Base-by-base conservation (phyloP, 192 early-diverging fungal genomes). In the Mortierella antarctica region DNA sequence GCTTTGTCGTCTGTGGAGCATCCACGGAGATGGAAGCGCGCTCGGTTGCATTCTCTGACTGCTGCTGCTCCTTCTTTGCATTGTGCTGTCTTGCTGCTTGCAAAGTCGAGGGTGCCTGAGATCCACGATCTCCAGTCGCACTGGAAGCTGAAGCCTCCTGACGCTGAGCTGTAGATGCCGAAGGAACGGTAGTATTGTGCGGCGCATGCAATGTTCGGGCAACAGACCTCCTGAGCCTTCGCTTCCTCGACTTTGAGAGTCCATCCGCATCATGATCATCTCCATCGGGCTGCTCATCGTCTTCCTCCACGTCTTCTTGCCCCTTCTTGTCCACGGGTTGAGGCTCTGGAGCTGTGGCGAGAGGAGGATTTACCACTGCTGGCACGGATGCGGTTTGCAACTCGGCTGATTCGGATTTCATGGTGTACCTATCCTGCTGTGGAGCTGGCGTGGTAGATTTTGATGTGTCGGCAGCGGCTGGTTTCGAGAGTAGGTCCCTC, bases 161-260 rank as follows among this genome's bases (percentile, higher is more conserved):
- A 31, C 31, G 31, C 31, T 31, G 31, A 39, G 8, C 45, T 13
- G 46, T 63, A n/a, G 62, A 13, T 31, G 13, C 52, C 5, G 52
- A 15, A 8, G 50, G 8, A 20, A 12, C 48, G 13, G n/a, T 9
- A 56, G 18, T 20, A 49, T 12, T 60, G 31, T 12, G 11, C 39
- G 13, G 9, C 12, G 23, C 9, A 13, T 56, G 65, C 6, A 55
- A 8, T 4, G 9, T 8, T 44, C 55, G 66, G 8, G 66, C 66
- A 20, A 57, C 20, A 57, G 55, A 39, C 45, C 54, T 41, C 14
- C 66, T 15, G 8, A 46, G 18, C 14, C 66, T 40, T 21, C 66
- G 66, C 13, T 57, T 53, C 8, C 66, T 54, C 14, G 66, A 68
- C 54, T 31, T 68, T 10, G 66, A 68, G 6, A 57, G 55, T 8